Conservation (phyloP, 352 stramenopile genomes). For the Pythium rhizo-oryzae region DNA sequence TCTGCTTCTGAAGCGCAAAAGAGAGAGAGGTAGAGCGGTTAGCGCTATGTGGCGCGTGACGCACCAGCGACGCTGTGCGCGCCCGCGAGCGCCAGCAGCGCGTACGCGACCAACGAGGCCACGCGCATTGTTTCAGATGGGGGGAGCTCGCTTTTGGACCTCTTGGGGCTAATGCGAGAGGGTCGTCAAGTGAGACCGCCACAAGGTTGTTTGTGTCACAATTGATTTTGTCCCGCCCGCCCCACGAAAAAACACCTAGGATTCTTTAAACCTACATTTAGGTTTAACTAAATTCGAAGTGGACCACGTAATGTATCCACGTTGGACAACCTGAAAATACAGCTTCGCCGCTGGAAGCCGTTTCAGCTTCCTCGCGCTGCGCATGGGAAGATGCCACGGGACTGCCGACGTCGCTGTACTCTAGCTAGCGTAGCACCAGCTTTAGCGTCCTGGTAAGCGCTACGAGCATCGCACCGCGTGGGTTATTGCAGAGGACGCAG, state of each 20-base stretch:
- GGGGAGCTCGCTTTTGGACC: not conserved
- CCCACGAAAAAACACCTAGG: slow-evolving; percentile 6
- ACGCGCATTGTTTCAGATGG: slow-evolving; percentile 25
- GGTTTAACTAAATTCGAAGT: not conserved
- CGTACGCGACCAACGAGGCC: slow-evolving; percentile 26
- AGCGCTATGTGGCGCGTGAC: no score
- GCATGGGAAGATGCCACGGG: slow-evolving; percentile 17
- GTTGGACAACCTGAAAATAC: not conserved
- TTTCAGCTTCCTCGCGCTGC: not conserved
- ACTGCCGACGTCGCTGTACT: no score
- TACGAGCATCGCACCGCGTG: no score
- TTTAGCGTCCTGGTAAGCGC: no score
- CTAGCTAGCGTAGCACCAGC: no score
- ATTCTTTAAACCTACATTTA: slow-evolving; percentile 17
- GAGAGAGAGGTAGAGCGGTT: no score
- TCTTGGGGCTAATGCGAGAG: no score
- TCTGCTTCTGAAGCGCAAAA: no score
- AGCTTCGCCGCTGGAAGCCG: not conserved
- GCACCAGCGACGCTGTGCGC: slow-evolving; percentile 24
- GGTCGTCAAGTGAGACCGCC: slow-evolving; percentile 14
- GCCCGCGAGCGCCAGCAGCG: slow-evolving; percentile 26
- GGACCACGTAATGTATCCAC: slow-evolving; percentile 25
- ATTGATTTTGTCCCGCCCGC: not conserved
- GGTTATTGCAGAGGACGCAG: no score
- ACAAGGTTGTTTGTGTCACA: no score